Conservation (phyloP, 306 rosid genomes). For the Cicer yamashitae region DNA sequence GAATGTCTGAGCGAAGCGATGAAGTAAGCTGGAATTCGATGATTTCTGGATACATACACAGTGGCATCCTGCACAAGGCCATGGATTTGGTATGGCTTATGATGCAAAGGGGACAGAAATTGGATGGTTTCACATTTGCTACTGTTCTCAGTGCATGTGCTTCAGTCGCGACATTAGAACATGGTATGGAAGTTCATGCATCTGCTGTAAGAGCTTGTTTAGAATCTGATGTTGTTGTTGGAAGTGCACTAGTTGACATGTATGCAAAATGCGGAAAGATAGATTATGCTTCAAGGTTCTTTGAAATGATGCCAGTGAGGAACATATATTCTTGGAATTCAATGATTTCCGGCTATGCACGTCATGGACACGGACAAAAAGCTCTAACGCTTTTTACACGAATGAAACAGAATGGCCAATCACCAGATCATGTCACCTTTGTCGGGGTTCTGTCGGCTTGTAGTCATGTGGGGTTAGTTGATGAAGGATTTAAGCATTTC, state of each 20-base stretch:
- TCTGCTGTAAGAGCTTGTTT: slow-evolving; percentile 76
- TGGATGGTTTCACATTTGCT: slow-evolving; percentile 86
- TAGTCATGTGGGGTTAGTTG: slow-evolving; percentile 87
- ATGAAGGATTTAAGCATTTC: slow-evolving; percentile 78
- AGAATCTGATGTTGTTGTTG: slow-evolving; percentile 81
- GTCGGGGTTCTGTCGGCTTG: slow-evolving; percentile 93
- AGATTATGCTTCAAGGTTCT: slow-evolving; percentile 90
- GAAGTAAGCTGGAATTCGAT: slow-evolving; percentile 93
- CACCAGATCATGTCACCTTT: slow-evolving; percentile 90
- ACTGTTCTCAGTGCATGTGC: slow-evolving; percentile 98
- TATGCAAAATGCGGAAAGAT: slow-evolving; percentile 89
- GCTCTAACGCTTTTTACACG: slow-evolving; percentile 70
- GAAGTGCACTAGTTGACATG: slow-evolving; percentile 92
- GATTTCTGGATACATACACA: slow-evolving; percentile 90
- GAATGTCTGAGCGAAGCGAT: slow-evolving; percentile 78
- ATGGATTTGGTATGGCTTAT: slow-evolving; percentile 80
- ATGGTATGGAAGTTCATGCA: slow-evolving; percentile 95
- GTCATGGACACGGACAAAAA: slow-evolving; percentile 79
- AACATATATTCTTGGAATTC: slow-evolving; percentile 93
- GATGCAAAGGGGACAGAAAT: slow-evolving; percentile 85
- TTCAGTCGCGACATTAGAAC: slow-evolving; percentile 81
- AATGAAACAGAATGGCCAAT: slow-evolving; percentile 70
- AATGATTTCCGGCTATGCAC: slow-evolving; percentile 90
- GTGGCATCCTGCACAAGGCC: slow-evolving; percentile 74
- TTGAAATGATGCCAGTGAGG: slow-evolving; percentile 73